phyloP scores from a whole-genome alignment of 495 filamentous ascomycete species.

The Tuber aestivum region DNA sequence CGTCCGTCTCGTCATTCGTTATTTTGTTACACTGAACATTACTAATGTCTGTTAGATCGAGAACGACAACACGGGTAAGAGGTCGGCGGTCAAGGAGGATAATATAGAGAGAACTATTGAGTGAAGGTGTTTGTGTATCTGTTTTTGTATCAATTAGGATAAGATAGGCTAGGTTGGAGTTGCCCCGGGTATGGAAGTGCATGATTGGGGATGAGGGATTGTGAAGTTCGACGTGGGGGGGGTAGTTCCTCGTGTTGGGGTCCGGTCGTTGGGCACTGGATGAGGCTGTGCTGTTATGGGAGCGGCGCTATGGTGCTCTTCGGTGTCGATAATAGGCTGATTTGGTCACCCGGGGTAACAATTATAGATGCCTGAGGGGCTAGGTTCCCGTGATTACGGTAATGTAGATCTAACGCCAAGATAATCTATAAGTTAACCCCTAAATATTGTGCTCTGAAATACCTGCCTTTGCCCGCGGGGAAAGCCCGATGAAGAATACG shows the following conservation, averaged over 20 bases:
- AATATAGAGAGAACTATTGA: conserved; percentile 38
- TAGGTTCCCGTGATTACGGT: too few species aligned
- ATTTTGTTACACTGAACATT: neutral
- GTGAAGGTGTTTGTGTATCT: neutral
- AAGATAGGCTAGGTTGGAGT: neutral
- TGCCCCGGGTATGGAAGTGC: neutral
- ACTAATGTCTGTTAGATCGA: conserved; percentile 27
- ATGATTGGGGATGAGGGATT: neutral
- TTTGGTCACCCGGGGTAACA: neutral
- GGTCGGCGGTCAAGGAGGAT: conserved; percentile 36
- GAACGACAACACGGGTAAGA: conserved; percentile 41
- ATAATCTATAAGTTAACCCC: too few species aligned
- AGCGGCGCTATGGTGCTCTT: neutral
- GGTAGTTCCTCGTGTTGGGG: neutral
- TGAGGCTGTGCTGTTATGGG: neutral
- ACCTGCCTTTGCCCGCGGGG: too few species aligned
- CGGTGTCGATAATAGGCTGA: neutral
- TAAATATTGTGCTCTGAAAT: too few species aligned
- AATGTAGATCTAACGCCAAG: too few species aligned
- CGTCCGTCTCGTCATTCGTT: neutral
- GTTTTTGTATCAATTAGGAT: neutral
- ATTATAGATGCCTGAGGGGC: too few species aligned
- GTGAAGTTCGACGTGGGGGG: neutral
- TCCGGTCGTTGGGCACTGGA: neutral
- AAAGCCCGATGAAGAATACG: too few species aligned